Conservation (phyloP, 768 basidiomycete species). For the Candolleomyces efflorescens region DNA sequence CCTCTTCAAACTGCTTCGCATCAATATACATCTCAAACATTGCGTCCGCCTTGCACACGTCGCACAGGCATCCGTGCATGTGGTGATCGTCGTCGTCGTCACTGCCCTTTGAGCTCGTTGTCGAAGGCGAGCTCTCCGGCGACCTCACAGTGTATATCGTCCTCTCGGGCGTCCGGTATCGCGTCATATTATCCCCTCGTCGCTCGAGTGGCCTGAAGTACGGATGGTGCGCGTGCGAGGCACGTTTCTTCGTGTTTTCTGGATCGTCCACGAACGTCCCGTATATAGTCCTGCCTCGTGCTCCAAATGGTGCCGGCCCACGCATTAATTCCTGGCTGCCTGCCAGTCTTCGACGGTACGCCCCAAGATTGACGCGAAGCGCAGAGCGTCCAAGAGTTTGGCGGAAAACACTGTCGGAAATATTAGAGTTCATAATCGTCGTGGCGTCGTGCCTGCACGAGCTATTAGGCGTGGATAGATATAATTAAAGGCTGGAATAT, state of each 20-base stretch:
- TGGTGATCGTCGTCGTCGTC: neutral
- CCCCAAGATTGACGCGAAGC: no score
- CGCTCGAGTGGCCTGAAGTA: neutral
- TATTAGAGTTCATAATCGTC: neutral
- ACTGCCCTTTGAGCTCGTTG: neutral
- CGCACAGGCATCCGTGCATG: neutral
- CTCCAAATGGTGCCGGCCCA: neutral
- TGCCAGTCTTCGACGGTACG: no score
- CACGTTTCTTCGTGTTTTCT: neutral
- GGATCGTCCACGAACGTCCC: neutral
- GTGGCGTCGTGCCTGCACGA: neutral
- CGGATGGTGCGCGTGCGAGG: neutral
- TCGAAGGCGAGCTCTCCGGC: neutral
- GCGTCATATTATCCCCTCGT: neutral
- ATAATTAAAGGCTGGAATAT: neutral
- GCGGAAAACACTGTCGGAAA: no score
- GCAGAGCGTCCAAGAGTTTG: no score
- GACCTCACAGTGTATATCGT: neutral
- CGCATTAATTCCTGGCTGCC: no score
- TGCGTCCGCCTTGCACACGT: constrained; percentile 16
- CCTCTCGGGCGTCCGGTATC: constrained; percentile 1
- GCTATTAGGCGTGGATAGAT: neutral
- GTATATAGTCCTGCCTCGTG: constrained; percentile 5
- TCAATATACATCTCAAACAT: constrained; percentile 42
- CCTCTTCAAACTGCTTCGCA: constrained; percentile 19